Percentiles rank a stretch among this genome's conserved stretches.
These are phyloP conservation scores for Ambrosiella cleistominuta DNA, from an alignment of 2,329 filamentous ascomycete species.

Conservation along the genomic window DNA sequence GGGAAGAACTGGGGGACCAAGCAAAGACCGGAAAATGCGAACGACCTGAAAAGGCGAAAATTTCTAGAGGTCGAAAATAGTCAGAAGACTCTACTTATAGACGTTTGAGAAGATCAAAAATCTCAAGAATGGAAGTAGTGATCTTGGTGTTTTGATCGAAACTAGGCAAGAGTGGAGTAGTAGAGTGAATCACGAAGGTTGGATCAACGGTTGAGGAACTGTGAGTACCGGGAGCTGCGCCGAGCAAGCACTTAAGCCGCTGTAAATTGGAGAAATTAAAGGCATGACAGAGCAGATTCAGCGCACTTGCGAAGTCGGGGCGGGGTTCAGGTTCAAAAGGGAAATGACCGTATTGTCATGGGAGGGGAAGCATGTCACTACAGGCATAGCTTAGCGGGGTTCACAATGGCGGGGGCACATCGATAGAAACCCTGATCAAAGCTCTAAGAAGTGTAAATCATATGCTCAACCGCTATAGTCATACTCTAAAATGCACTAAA, in stretches of 20 bases:
- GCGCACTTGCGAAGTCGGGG: conserved; percentile 11
- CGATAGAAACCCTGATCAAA: too few species aligned
- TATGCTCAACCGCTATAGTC: too few species aligned
- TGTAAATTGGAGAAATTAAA: neutral
- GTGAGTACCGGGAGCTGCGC: neutral
- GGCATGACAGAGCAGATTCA: neutral
- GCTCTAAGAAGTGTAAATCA: too few species aligned
- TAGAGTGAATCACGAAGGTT: neutral
- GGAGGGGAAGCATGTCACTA: neutral
- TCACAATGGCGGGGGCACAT: neutral
- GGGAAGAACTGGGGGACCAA: neutral
- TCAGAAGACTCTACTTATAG: conserved; percentile 4
- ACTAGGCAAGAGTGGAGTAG: neutral
- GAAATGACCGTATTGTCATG: neutral
- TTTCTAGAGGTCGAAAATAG: conserved; percentile 1
- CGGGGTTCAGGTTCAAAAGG: conserved; percentile 1
- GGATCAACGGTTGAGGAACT: neutral
- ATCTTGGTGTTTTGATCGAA: conserved; percentile 2
- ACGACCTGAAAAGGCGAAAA: neutral
- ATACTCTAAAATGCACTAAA: too few species aligned
- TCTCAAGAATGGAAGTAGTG: neutral
- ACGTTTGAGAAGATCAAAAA: neutral
- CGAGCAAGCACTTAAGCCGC: neutral
- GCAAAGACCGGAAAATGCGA: neutral
- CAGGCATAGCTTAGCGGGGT: conserved; percentile 4